Evolutionary conservation across 371 early-diverging fungal genomes (phyloP), one percentile per base, ranked within the genome.

Genomic region (Ordospora colligata): DNA sequence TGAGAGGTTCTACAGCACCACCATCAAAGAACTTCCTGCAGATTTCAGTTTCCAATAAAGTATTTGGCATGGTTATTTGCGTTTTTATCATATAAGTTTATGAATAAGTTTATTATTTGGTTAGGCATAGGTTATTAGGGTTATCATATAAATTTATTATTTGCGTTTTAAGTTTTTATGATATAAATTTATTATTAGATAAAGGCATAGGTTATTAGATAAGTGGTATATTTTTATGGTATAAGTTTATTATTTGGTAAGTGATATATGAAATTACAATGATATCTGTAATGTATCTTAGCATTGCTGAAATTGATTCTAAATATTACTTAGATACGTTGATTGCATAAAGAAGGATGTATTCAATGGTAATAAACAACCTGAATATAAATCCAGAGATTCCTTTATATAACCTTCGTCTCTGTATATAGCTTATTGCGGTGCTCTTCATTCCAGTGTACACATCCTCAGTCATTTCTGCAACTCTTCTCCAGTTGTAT

Each of bases 1-100:
- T 78, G 95, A 96, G 87, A 90, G 91, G 85, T 94, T 91, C 89
- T 98, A 96, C 89, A 90, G 89, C 81, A 96, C 96, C 53, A 94
- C 93, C 86, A 91, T 97, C 79, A 89, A 90, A 72, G 91, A 92
- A 84, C 91, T 95, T 91, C 93, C 94, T 74, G 87, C 90, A 88
- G 90, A 91, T 51, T 58, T 58, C 40, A 58, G 58, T 58, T 58
- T 58, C 40, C 58, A 58, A 58, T 58, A 58, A 58, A 58, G 25
- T 58, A 25, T 37, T 32, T 32, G 32, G 32, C 32, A 32, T 32
- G 32, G 32, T 32, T 32, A 32, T 32, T 32, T 32, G 32, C 5
- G 32, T 32, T 32, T 32, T 1, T n/a, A n/a, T n/a, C n/a, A n/a
- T n/a, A n/a, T n/a, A n/a, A n/a, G n/a, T n/a, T n/a, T n/a, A n/a